Evolutionary conservation across 306 rosid genomes (phyloP).

Genomic region (Benincasa hispida): DNA sequence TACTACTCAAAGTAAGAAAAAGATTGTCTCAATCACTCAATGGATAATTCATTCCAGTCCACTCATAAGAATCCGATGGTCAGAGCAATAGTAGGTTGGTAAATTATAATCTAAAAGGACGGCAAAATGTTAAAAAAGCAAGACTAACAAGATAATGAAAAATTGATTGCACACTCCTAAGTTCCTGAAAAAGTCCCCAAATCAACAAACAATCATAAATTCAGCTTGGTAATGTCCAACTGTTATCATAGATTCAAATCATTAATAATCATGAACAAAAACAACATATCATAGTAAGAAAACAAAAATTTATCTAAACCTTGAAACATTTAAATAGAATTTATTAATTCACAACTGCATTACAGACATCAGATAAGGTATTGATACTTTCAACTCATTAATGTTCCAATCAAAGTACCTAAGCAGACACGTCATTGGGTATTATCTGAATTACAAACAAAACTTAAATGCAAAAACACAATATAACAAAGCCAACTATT

Average conservation of each 20-base stretch:
- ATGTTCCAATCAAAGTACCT: not conserved
- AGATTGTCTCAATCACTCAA: not conserved
- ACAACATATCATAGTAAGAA: not conserved
- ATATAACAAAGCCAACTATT: not conserved
- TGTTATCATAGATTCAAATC: not conserved
- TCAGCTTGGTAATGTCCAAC: not conserved
- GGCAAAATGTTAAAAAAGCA: not conserved
- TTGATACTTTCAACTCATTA: not conserved
- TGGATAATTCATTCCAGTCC: not conserved
- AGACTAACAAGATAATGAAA: not conserved
- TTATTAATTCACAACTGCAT: not conserved
- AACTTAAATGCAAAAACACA: not conserved
- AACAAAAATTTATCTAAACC: not conserved
- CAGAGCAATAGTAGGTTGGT: not conserved
- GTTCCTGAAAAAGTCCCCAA: not conserved
- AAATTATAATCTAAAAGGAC: not conserved
- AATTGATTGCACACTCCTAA: not conserved
- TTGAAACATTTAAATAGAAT: not conserved
- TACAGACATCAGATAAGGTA: not conserved
- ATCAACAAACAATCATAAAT: not conserved
- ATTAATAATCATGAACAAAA: not conserved
- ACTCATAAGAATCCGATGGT: not conserved
- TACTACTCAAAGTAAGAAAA: constrained; percentile 29
- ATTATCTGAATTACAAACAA: not conserved
- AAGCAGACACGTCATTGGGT: not conserved